Base-by-base conservation (phyloP, 371 early-diverging fungal genomes). In the Circinella minor region DNA sequence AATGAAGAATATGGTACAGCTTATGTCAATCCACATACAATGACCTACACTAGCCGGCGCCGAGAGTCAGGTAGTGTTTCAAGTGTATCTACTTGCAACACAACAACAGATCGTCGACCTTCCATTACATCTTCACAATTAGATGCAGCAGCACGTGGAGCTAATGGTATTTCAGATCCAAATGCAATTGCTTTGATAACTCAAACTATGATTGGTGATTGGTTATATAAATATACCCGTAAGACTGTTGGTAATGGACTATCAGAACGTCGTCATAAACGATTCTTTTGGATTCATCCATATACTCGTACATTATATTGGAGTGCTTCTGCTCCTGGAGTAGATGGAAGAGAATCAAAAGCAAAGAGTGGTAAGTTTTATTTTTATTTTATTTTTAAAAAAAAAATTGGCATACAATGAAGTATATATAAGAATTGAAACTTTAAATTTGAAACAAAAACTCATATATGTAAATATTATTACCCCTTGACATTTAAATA, bases 251-350 rank as follows among this genome's bases (percentile, higher is more conserved):
- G 83, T 6, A 72, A 73, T n/a, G 83, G 84, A 43, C 74, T 81
- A 9, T 85, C 85, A n/a, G 91, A 91, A 73, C 86, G 87, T 59
- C 77, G 87, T 14, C 91, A 93, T 65, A 69, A 81, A 61, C 86
- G 92, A n/a, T 93, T 85, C 81, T 89, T 92, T 51, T 93, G 93
- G 93, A 85, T 93, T 34, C 91, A 92, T 69, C 93, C 93, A 27
- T 92, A 92, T 60, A 89, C 92, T 48, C 89, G 90, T 63, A 89
- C 90, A 36, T 72, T 93, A 46, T 89, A 91, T 71, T 93, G 93
- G 93, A 86, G 89, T 73, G 79, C 76, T 48, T 80, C 80, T 66
- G 89, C 86, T 46, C 92, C 92, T 13, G 89, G 87, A 20, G 74
- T 74, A 11, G 81, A 82, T 63, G 84, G 82, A 27, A 71, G 76